A percentile compares a stretch with the other conserved stretches of the same genome.
Conservation (phyloP, 2,329 filamentous ascomycete species). For the Paramyrothecium roridum region DNA sequence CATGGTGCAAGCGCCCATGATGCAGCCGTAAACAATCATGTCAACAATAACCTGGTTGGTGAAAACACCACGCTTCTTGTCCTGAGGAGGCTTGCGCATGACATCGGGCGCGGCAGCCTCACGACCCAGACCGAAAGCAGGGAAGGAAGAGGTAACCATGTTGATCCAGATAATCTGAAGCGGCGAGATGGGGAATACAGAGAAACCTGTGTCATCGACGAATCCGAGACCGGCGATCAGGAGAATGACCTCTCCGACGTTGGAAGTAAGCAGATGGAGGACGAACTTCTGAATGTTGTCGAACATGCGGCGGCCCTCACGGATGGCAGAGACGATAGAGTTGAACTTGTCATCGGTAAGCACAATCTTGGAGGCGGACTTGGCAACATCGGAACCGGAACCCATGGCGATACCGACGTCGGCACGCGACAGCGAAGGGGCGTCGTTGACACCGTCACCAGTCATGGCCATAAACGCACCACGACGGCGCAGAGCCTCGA, state of each 20-base stretch:
- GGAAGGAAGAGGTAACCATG: conserved; percentile 85
- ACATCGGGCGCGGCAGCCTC: conserved; percentile 74
- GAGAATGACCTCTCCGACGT: conserved; percentile 80
- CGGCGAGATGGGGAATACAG: conserved; percentile 82
- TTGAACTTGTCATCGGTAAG: conserved; percentile 88
- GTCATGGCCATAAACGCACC: conserved; percentile 81
- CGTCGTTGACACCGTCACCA: conserved; percentile 85
- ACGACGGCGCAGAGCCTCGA: conserved; percentile 78
- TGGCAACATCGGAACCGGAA: conserved; percentile 82
- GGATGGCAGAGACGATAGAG: conserved; percentile 77
- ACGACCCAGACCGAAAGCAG: conserved; percentile 83
- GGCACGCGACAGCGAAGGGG: conserved; percentile 73
- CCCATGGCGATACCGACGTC: conserved; percentile 92
- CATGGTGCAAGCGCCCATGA: conserved; percentile 70
- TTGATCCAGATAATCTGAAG: conserved; percentile 93
- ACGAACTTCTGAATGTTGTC: conserved; percentile 90
- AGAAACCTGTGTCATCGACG: conserved; percentile 67
- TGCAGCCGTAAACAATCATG: conserved; percentile 74
- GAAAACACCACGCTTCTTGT: conserved; percentile 67
- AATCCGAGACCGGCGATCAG: conserved; percentile 80
- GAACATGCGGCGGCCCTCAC: conserved; percentile 80
- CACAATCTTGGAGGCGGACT: conserved; percentile 78
- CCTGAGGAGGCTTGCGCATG: conserved; percentile 76
- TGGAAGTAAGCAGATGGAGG: conserved; percentile 73
- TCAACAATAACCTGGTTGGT: conserved; percentile 74